Percentiles rank a stretch among this genome's conserved stretches.
Conservation (phyloP, 2,329 filamentous ascomycete species). For the Hirsutella thompsonii region DNA sequence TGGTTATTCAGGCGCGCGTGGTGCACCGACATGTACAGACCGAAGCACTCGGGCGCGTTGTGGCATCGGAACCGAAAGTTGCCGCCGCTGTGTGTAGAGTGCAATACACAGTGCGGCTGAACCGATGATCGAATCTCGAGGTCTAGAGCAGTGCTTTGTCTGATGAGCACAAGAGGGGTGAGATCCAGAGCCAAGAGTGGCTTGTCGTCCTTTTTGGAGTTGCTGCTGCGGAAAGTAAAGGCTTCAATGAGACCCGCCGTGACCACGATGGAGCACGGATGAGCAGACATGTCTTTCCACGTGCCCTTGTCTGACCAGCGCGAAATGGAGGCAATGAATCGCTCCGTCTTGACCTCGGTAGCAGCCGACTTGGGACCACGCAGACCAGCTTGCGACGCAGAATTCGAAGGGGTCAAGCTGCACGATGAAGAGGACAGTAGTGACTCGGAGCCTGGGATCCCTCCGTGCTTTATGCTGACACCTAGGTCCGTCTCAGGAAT, state of each 20-base stretch:
- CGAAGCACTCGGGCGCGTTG: slow-evolving; percentile 63
- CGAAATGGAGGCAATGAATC: slow-evolving; percentile 42
- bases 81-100: slow-evolving; percentile 43
- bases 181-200: slow-evolving; percentile 65
- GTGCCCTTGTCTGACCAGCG: slow-evolving; percentile 48
- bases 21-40: slow-evolving; percentile 78
- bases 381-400: slow-evolving; percentile 57
- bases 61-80: slow-evolving; percentile 87
- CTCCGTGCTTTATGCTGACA: slow-evolving; percentile 36
- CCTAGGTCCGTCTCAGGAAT: slow-evolving; percentile 46
- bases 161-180: slow-evolving; percentile 79
- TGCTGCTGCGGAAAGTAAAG: slow-evolving; percentile 27
- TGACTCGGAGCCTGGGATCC: slow-evolving; percentile 19
- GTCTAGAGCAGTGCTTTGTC: slow-evolving; percentile 83
- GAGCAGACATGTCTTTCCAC: slow-evolving; percentile 45
- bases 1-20: slow-evolving; percentile 83
- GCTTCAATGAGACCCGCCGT: slow-evolving; percentile 47
- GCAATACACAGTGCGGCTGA: slow-evolving; percentile 56
- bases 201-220: slow-evolving; percentile 18
- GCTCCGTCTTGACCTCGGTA: slow-evolving; percentile 28
- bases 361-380: slow-evolving; percentile 32
- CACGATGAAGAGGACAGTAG: slow-evolving; percentile 35
- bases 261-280: slow-evolving; percentile 41
- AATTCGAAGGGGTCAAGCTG: slow-evolving; percentile 68
- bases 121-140: slow-evolving; percentile 87